Evolutionary conservation across 345 rosid species (phyloP), one percentile per base, ranked within the genome.

Genomic region (Gossypium turneri): DNA sequence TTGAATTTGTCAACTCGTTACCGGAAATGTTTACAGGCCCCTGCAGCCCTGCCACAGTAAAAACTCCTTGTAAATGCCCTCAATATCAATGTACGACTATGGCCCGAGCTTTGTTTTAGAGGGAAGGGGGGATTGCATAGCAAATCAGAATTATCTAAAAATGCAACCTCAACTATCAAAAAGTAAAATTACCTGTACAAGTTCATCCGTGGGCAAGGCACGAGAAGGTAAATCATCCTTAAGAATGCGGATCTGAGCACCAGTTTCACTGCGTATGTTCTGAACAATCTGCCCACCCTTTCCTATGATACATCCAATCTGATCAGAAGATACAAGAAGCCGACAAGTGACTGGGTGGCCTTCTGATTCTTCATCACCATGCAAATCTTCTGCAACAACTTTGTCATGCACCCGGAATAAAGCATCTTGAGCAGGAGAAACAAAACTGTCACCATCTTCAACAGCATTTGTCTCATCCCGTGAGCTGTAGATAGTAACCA

Each of bases 281-380:
- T 91, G 94, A 70, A 96, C 94, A 60, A 93, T 89, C 76, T 91
- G 92, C 20, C 99, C 99, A 70, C 97, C 99, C 87, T 89, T 93
- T 27, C 99, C 98, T 66, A 93, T 91, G 74, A 95, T 79, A 79
- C 94, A 95, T 59, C 99, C 99, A 77, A 95, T 93, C 93, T 95
- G 99, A 86, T 93, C 98, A 8, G 99, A 95, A 20, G 97, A 91
- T 47, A 95, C 99, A 76, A 95, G 97, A 69, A 95, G 89, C 78
- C 85, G 88, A 5, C 97, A 97, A 66, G 83, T 85, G 70, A 89
- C 85, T 70, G 88, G 88, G 19, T 78, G 92, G 78, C 82, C 86
- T 58, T 87, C 94, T 62, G 86, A 73, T 20, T 86, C 90, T 2
- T 89, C 97, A 62, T 89, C 98, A 55, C 83, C 82, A 16, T 67